These are phyloP conservation scores for Forsythia suspensa DNA, from an alignment of 257 asterid species.

Conservation along the genomic window DNA sequence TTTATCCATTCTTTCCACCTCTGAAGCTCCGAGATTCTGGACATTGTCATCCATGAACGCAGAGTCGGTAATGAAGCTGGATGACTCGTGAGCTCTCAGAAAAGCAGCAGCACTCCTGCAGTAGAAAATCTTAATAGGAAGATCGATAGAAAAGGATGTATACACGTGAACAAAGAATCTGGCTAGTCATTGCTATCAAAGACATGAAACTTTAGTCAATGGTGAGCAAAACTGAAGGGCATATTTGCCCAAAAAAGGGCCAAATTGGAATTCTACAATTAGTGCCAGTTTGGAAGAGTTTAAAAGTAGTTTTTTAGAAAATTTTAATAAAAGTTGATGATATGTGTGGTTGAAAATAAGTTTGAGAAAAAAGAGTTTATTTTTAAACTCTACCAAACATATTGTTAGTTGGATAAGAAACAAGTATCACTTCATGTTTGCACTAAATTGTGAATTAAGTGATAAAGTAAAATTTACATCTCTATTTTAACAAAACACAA, in stretches of 20 bases:
- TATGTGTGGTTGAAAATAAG: too few species aligned
- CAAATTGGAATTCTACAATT: not conserved
- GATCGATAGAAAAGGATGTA: not conserved
- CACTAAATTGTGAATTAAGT: not conserved
- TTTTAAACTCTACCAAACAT: too few species aligned
- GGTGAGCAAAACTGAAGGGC: not conserved
- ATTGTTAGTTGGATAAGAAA: not conserved
- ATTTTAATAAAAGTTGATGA: too few species aligned
- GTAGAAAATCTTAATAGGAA: not conserved
- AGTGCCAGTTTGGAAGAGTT: not conserved
- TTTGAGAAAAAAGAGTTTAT: too few species aligned
- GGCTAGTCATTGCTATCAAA: not conserved
- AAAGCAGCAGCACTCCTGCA: conserved; percentile 78
- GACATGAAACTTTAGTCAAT: not conserved
- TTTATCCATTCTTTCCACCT: conserved; percentile 32
- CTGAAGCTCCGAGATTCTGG: conserved; percentile 33
- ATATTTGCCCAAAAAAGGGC: not conserved
- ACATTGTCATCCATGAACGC: conserved; percentile 32
- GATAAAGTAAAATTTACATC: not conserved
- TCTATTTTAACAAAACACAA: not conserved
- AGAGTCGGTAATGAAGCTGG: conserved; percentile 38
- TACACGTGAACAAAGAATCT: not conserved
- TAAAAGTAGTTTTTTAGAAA: too few species aligned
- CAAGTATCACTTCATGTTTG: not conserved
- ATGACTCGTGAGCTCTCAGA: conserved; percentile 53